Evolutionary conservation across 225 moss, liverwort and hornwort species (phyloP).

Genomic region (Antitrichia curtipendula): DNA sequence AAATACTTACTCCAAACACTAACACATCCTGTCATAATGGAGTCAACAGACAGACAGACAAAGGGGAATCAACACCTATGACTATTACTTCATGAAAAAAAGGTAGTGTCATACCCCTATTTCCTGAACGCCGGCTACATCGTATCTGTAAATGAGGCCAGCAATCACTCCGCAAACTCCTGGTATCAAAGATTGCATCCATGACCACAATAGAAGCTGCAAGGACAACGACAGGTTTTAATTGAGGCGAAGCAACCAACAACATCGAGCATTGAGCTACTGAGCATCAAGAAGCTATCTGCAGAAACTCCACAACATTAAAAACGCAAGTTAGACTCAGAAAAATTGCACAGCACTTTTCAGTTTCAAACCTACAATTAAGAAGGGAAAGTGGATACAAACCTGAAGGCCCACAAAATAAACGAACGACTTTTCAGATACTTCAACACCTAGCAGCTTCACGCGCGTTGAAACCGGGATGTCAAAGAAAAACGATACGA

Average conservation of each 20-base stretch:
- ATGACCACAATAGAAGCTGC: constrained; percentile 74
- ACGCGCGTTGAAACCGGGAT: constrained; percentile 66
- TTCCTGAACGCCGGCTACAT: constrained; percentile 53
- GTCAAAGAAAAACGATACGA: constrained; percentile 82
- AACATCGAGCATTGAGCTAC: background rate
- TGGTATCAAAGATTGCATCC: constrained; percentile 76
- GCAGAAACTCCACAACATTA: background rate
- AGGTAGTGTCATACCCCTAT: constrained; percentile 28
- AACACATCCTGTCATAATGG: background rate
- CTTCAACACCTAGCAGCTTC: constrained; percentile 48
- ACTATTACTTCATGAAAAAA: background rate
- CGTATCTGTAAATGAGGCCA: constrained; percentile 68
- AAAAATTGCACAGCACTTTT: background rate
- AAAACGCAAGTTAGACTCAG: background rate
- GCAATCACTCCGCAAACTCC: constrained; percentile 69
- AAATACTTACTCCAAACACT: background rate
- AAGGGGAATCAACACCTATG: background rate
- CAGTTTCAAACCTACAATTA: background rate
- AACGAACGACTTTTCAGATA: constrained; percentile 90
- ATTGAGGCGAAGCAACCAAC: background rate
- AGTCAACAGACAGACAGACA: background rate
- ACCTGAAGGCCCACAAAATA: constrained; percentile 81
- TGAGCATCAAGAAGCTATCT: background rate
- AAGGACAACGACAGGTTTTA: background rate
- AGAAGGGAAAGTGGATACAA: background rate